phyloP scores from a whole-genome alignment of 2,329 filamentous ascomycete species.

The Chaetomium globosum region DNA sequence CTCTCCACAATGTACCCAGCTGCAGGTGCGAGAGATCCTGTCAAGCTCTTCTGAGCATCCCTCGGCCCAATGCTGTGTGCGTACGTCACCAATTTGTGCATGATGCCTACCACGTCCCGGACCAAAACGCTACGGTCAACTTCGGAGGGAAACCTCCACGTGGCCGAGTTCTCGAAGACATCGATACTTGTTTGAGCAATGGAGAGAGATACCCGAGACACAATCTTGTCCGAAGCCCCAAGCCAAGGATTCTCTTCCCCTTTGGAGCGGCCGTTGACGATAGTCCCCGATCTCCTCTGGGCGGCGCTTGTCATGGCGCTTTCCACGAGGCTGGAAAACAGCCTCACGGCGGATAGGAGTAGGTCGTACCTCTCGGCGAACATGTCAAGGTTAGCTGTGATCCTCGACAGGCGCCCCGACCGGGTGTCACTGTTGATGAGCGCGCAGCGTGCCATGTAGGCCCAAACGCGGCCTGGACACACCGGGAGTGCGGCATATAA shows the following conservation, averaged over 20 bases:
- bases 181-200: constrained; percentile 78
- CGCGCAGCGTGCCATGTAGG: constrained; percentile 78
- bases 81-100: constrained; percentile 71
- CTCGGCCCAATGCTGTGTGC: constrained; percentile 74
- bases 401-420: constrained; percentile 72
- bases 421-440: constrained; percentile 76
- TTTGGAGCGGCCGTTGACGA: constrained; percentile 51
- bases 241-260: constrained; percentile 61
- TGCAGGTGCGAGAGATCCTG: constrained; percentile 67
- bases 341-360: constrained; percentile 68
- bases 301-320: constrained; percentile 73
- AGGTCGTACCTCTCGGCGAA: constrained; percentile 76
- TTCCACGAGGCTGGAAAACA: constrained; percentile 76
- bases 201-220: constrained; percentile 70
- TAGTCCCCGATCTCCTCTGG: constrained; percentile 62
- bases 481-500: constrained; percentile 70
- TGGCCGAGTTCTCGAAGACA: constrained; percentile 80
- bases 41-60: constrained; percentile 45
- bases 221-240: constrained; percentile 75
- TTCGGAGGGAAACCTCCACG: constrained; percentile 77
- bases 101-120: constrained; percentile 66
- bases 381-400: constrained; percentile 82
- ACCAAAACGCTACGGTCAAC: constrained; percentile 71
- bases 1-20: constrained; percentile 76
- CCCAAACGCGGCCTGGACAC: constrained; percentile 87